Conservation (phyloP, 2,329 filamentous ascomycete genomes). For the Cladophialophora immunda region DNA sequence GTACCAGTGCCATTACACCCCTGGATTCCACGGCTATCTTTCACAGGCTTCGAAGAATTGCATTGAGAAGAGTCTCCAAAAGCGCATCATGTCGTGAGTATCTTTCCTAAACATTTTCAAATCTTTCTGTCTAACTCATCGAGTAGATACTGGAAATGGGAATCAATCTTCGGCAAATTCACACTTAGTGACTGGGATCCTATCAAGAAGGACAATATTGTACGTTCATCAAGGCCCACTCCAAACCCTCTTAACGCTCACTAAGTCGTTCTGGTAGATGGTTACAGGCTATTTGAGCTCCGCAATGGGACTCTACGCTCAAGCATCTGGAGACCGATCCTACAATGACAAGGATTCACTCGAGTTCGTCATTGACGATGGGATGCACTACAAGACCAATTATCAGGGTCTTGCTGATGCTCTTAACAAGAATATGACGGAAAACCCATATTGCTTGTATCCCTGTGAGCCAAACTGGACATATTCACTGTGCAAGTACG, state of each 20-base stretch:
- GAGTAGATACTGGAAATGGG: constrained; percentile 31
- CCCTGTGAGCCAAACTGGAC: constrained; percentile 31
- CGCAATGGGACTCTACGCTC: constrained; percentile 10
- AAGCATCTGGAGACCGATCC: background rate
- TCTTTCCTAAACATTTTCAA: background rate
- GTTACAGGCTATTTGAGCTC: constrained; percentile 28
- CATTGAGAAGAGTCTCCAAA: constrained; percentile 29
- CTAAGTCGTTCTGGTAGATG: constrained; percentile 1
- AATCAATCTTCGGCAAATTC: constrained; percentile 31
- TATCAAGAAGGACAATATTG: constrained; percentile 31
- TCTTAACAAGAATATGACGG: constrained; percentile 21
- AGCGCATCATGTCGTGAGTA: constrained; percentile 25
- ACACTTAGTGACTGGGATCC: constrained; percentile 29
- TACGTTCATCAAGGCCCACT: background rate
- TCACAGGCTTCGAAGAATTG: constrained; percentile 17
- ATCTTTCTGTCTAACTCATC: background rate
- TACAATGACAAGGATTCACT: background rate
- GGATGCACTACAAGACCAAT: background rate
- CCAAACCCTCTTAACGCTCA: background rate
- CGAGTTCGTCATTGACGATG: background rate
- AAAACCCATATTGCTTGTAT: constrained; percentile 24
- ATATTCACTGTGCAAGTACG: constrained; percentile 30
- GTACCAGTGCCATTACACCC: constrained; percentile 24
- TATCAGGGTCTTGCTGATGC: constrained; percentile 21
- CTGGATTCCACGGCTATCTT: constrained; percentile 30